Percentiles rank a stretch among this genome's conserved stretches.
phyloP scores from a whole-genome alignment of 1,284 basidiomycete species.

The Tilletia indica region DNA sequence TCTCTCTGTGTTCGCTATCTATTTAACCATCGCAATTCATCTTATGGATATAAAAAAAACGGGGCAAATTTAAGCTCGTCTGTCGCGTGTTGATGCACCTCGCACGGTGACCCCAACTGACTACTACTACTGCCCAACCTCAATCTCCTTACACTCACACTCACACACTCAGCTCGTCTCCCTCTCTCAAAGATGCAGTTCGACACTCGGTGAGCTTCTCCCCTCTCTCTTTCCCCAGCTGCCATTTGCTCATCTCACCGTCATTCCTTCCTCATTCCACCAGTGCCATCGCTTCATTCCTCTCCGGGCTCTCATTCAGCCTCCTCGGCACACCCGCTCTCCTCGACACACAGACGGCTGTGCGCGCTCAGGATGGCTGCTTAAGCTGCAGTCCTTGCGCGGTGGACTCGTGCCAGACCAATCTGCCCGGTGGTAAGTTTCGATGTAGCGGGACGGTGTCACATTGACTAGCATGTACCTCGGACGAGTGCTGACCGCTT shows the following conservation, averaged over 20 bases:
- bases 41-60: no score
- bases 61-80: no score
- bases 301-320: background rate
- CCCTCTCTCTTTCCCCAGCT: no score
- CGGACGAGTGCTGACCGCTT: background rate
- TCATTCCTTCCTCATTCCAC: background rate
- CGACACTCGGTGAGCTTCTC: no score
- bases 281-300: slow-evolving; percentile 8
- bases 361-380: slow-evolving; percentile 2
- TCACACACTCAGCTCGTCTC: no score
- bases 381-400: slow-evolving; percentile 14
- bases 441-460: no score
- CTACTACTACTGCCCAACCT: background rate
- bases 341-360: background rate
- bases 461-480: no score
- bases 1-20: no score
- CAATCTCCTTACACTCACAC: no score
- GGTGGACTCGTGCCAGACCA: slow-evolving; percentile 31
- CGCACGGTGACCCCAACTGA: background rate
- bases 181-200: no score
- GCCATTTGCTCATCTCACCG: no score
- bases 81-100: background rate
- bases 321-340: background rate
- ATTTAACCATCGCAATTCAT: no score
- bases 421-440: slow-evolving; percentile 31